phyloP scores from a whole-genome alignment of 306 rosid genomes.

The Rosa persica region DNA sequence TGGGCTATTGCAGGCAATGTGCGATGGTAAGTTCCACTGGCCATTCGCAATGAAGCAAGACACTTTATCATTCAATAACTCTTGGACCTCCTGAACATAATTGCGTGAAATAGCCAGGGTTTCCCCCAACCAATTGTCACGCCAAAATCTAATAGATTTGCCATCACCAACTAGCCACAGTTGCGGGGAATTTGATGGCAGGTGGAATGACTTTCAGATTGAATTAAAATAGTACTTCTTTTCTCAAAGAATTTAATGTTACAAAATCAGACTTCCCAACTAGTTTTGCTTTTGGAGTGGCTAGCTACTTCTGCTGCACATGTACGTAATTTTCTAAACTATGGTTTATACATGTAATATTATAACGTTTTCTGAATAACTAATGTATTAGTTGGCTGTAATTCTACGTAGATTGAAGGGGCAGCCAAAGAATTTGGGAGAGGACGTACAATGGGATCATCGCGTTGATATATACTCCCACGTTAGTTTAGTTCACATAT shows the following conservation, averaged over 20 bases:
- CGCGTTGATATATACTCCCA: constrained; percentile 2
- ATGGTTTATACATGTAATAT: not conserved
- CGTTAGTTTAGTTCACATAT: not conserved
- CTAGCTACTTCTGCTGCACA: not conserved
- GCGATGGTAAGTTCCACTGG: too few relatives aligned
- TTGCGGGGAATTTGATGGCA: not conserved
- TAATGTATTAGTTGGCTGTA: not conserved
- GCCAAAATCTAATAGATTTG: too few relatives aligned
- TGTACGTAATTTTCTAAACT: not conserved
- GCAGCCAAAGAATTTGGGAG: not conserved
- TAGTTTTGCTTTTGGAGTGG: not conserved
- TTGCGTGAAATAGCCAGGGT: too few relatives aligned
- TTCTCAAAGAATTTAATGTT: not conserved
- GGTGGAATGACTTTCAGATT: not conserved
- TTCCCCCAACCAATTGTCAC: too few relatives aligned
- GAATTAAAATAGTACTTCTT: not conserved
- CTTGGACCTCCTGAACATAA: too few relatives aligned
- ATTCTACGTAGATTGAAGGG: constrained; percentile 11
- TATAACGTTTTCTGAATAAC: too few relatives aligned
- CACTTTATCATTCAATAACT: too few relatives aligned
- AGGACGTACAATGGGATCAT: constrained; percentile 15
- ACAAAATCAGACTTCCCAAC: not conserved
- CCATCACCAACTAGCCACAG: too few relatives aligned
- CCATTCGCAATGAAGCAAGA: too few relatives aligned
- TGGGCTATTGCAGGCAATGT: too few relatives aligned